Conservation (phyloP, 371 early-diverging fungal species). For the Apophysomyces ossiformis region DNA sequence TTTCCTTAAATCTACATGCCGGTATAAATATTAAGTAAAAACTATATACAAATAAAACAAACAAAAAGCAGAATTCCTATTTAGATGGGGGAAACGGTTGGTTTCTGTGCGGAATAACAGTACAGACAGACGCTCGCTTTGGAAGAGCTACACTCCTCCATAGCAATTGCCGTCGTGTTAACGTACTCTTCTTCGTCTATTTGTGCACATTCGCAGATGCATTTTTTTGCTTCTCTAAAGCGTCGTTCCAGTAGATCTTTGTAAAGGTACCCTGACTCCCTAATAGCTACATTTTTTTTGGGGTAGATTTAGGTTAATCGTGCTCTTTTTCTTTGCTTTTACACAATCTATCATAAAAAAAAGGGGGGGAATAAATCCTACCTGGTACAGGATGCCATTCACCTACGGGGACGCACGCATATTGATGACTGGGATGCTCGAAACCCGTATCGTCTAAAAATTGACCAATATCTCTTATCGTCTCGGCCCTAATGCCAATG, state of each 20-base stretch:
- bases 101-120: constrained; percentile 1
- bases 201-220: constrained; percentile 21
- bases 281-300: constrained; percentile 12
- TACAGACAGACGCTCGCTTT: neutral
- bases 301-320: neutral
- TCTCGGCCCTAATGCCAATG: constrained; percentile 2
- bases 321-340: neutral
- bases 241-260: constrained; percentile 26
- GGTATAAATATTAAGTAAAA: too few relatives aligned
- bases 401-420: constrained; percentile 21
- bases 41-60: too few relatives aligned
- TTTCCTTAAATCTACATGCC: too few relatives aligned
- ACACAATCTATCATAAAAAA: too few relatives aligned
- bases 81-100: neutral
- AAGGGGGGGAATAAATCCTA: constrained; percentile 5
- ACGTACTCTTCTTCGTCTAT: constrained; percentile 7
- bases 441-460: constrained; percentile 19
- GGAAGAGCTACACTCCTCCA: constrained; percentile 17
- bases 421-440: neutral
- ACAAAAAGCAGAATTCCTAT: constrained; percentile 5
- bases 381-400: constrained; percentile 26
- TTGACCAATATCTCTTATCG: constrained; percentile 1
- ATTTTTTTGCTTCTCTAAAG: constrained; percentile 16
- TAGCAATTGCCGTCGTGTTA: neutral
- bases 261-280: constrained; percentile 26